Percentiles rank a stretch among this genome's conserved stretches.
phyloP scores from a whole-genome alignment of 148 eudicot species.

The Amaranthus hypochondriacus region DNA sequence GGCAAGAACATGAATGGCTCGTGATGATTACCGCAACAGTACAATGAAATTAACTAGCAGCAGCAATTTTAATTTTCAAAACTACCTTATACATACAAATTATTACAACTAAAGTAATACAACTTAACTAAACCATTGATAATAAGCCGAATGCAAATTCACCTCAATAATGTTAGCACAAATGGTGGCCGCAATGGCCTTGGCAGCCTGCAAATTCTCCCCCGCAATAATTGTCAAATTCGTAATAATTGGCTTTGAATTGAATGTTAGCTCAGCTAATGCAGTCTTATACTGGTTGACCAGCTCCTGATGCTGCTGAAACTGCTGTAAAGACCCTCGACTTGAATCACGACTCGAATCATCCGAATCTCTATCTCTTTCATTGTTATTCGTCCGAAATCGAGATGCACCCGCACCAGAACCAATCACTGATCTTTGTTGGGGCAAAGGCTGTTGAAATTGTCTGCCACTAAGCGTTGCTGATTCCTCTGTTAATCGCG shows the following conservation, averaged over 20 bases:
- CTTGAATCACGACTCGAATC: slow-evolving; percentile 29
- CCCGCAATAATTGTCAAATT: slow-evolving; percentile 95
- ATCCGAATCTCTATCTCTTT: slow-evolving; percentile 36
- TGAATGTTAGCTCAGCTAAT: slow-evolving; percentile 78
- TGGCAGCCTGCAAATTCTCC: slow-evolving; percentile 81
- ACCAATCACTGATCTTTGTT: slow-evolving; percentile 18
- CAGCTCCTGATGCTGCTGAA: slow-evolving; percentile 64
- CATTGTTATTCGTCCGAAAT: slow-evolving; percentile 22
- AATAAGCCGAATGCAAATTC: slow-evolving; percentile 36
- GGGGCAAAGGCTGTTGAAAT: slow-evolving; percentile 16
- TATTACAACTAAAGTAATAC: not conserved
- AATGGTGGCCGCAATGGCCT: slow-evolving; percentile 64
- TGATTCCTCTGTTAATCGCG: slow-evolving; percentile 48
- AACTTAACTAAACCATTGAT: slow-evolving; percentile 16
- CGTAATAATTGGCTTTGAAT: slow-evolving; percentile 97
- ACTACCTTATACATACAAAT: slow-evolving; percentile 13
- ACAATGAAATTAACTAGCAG: slow-evolving; percentile 7
- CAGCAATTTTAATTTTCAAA: slow-evolving; percentile 11
- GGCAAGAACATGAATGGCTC: slow-evolving; percentile 1
- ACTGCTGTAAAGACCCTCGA: slow-evolving; percentile 33
- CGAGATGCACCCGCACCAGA: slow-evolving; percentile 18
- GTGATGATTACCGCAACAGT: slow-evolving; percentile 6
- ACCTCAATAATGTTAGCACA: slow-evolving; percentile 90
- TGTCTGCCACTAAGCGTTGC: slow-evolving; percentile 25
- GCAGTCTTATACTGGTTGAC: slow-evolving; percentile 79